Conservation (phyloP, 805 yeast species). For the Grigorovia jiainica region DNA sequence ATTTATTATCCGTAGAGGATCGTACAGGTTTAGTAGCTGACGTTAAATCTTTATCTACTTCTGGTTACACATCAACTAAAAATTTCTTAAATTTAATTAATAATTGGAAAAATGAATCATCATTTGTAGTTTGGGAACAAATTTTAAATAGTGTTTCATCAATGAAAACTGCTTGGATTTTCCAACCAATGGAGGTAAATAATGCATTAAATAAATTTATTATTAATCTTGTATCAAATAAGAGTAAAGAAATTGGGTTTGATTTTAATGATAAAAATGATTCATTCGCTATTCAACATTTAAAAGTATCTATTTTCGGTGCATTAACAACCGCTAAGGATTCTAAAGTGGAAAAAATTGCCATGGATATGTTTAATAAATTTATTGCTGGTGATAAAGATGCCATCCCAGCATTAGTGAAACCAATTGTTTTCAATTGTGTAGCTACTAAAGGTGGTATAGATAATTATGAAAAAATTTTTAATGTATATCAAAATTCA, state of each 20-base stretch:
- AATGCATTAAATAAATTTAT: conserved; percentile 44
- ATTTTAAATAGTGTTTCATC: conserved; percentile 41
- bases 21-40: conserved; percentile 77
- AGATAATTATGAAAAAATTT: conserved; percentile 53
- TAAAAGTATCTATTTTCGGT: conserved; percentile 55
- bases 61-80: conserved; percentile 59
- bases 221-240: conserved; percentile 45
- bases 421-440: conserved; percentile 54
- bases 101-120: conserved; percentile 49
- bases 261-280: conserved; percentile 46
- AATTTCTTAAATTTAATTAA: conserved; percentile 51
- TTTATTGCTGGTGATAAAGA: conserved; percentile 53
- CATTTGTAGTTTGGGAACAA: conserved; percentile 62
- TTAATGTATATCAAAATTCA: conserved; percentile 52
- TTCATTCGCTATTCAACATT: conserved; percentile 51
- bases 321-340: conserved; percentile 50
- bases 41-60: conserved; percentile 58
- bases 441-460: conserved; percentile 58
- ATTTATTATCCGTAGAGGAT: conserved; percentile 61
- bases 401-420: conserved; percentile 67
- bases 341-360: conserved; percentile 37
- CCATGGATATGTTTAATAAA: conserved; percentile 40
- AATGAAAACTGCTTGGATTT: conserved; percentile 45
- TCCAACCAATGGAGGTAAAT: conserved; percentile 39
- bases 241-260: conserved; percentile 55